phyloP scores from a whole-genome alignment of 164 flowering plant species.

The Akebia trifoliata region DNA sequence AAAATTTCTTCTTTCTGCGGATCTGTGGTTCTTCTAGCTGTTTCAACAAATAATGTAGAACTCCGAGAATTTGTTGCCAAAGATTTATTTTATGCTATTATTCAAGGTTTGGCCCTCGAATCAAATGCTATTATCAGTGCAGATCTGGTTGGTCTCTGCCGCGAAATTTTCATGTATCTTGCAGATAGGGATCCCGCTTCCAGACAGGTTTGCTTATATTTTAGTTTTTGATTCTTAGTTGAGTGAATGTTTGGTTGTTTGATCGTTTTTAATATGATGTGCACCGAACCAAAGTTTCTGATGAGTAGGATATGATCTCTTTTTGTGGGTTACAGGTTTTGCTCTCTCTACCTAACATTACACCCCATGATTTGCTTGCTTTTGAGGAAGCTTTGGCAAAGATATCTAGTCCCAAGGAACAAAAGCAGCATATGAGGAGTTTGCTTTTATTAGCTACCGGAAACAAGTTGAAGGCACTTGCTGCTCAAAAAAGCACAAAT shows the following conservation, averaged over 20 bases:
- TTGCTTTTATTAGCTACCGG: conserved; percentile 79
- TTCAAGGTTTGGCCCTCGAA: conserved; percentile 75
- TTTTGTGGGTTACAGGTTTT: conserved; percentile 45
- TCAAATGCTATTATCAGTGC: conserved; percentile 75
- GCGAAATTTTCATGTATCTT: conserved; percentile 76
- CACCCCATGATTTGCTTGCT: conserved; percentile 56
- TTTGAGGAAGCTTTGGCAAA: conserved; percentile 86
- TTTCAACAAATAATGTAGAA: conserved; percentile 55
- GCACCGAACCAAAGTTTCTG: not conserved
- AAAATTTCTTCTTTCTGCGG: conserved; percentile 73
- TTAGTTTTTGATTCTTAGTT: not conserved
- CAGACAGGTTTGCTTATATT: conserved; percentile 57
- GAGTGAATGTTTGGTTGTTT: not conserved
- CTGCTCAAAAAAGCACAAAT: conserved; percentile 75
- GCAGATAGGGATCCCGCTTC: conserved; percentile 78
- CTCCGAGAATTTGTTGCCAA: conserved; percentile 71
- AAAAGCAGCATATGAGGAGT: conserved; percentile 86
- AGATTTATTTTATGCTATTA: conserved; percentile 73
- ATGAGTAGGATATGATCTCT: conserved; percentile 6
- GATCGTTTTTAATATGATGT: not conserved
- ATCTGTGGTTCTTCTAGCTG: conserved; percentile 52
- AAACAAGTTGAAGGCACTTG: conserved; percentile 80
- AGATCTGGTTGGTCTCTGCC: conserved; percentile 79
- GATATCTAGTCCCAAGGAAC: conserved; percentile 87
- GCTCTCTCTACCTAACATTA: conserved; percentile 79